Evolutionary conservation across 441 rosid genomes (phyloP).

Genomic region (Erysimum cheiri): DNA sequence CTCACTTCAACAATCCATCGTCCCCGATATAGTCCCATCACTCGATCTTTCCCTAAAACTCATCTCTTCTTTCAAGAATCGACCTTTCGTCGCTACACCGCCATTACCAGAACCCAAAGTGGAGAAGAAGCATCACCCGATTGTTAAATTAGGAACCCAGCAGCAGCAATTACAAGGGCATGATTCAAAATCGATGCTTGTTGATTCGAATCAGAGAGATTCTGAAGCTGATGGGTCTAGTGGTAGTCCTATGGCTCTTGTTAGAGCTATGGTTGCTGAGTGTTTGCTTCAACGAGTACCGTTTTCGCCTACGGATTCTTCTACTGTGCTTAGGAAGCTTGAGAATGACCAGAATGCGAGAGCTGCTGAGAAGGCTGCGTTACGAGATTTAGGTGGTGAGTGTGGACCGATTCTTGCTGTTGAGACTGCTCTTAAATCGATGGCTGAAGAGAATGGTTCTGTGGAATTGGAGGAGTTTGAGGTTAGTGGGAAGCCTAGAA

Average conservation of each 20-base stretch:
- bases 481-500: slow-evolving; percentile 79
- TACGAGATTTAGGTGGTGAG: slow-evolving; percentile 88
- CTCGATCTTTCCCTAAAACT: slow-evolving; percentile 80
- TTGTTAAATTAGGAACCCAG: slow-evolving; percentile 32
- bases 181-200: slow-evolving; percentile 39
- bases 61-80: slow-evolving; percentile 73
- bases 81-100: slow-evolving; percentile 72
- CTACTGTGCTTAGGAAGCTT: slow-evolving; percentile 81
- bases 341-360: slow-evolving; percentile 82
- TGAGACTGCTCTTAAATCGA: slow-evolving; percentile 81
- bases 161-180: slow-evolving; percentile 17
- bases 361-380: slow-evolving; percentile 71
- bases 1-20: slow-evolving; percentile 72
- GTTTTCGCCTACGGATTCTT: slow-evolving; percentile 75
- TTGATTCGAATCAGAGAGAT: slow-evolving; percentile 33
- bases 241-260: slow-evolving; percentile 67
- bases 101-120: slow-evolving; percentile 62
- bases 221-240: slow-evolving; percentile 47
- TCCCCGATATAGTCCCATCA: slow-evolving; percentile 75
- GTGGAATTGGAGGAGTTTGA: slow-evolving; percentile 88
- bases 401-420: slow-evolving; percentile 80
- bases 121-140: slow-evolving; percentile 42
- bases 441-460: slow-evolving; percentile 85
- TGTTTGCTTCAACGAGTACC: slow-evolving; percentile 85
- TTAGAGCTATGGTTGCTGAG: slow-evolving; percentile 85